Conservation (phyloP, 192 early-diverging fungal species). For the Rhizoclosmatium sp. region DNA sequence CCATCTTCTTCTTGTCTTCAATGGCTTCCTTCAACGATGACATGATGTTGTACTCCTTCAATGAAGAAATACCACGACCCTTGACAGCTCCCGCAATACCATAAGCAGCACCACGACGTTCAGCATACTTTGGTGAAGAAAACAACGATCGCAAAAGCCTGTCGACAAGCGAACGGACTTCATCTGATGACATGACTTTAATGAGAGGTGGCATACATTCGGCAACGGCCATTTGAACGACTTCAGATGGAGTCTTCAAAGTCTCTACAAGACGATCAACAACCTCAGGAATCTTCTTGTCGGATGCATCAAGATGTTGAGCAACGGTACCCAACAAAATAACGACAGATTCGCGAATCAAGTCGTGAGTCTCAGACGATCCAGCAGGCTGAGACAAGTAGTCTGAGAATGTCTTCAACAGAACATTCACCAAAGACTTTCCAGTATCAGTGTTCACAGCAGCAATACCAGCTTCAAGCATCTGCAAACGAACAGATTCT, state of each 20-base stretch:
- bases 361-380: slow-evolving; percentile 80
- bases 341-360: slow-evolving; percentile 90
- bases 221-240: slow-evolving; percentile 92
- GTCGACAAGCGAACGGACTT: slow-evolving; percentile 66
- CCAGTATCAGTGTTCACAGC: slow-evolving; percentile 76
- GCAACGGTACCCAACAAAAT: slow-evolving; percentile 92
- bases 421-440: slow-evolving; percentile 63
- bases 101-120: slow-evolving; percentile 92
- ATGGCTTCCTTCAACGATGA: slow-evolving; percentile 78
- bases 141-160: slow-evolving; percentile 75
- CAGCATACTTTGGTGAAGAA: slow-evolving; percentile 79
- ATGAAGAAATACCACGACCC: slow-evolving; percentile 84
- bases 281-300: slow-evolving; percentile 78
- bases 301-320: slow-evolving; percentile 78
- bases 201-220: slow-evolving; percentile 93
- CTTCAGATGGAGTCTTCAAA: slow-evolving; percentile 90
- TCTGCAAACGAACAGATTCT: slow-evolving; percentile 76
- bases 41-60: slow-evolving; percentile 89
- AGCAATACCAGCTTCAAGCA: slow-evolving; percentile 88
- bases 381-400: slow-evolving; percentile 77
- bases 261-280: slow-evolving; percentile 90
- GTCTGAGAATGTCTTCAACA: slow-evolving; percentile 81
- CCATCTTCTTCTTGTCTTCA: slow-evolving; percentile 77
- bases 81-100: slow-evolving; percentile 94
- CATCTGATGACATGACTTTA: slow-evolving; percentile 71